Evolutionary conservation across 768 basidiomycete species (phyloP), one percentile per base, ranked within the genome.

Genomic region (Lactarius evosmus): DNA sequence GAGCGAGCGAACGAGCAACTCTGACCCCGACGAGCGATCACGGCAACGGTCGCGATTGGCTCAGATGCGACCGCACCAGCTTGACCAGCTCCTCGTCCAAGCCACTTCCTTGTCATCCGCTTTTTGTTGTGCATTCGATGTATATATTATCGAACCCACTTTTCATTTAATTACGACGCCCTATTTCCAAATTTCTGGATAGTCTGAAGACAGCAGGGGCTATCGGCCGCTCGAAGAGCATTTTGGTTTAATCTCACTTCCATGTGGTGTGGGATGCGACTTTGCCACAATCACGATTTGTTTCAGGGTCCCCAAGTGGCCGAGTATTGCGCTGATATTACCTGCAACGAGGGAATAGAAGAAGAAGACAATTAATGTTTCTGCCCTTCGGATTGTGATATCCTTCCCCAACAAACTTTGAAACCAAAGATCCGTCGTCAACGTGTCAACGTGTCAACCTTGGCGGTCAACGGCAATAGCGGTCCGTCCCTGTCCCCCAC

Each of bases 21-120:
- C 9, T 46, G 40, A 53, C 46, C 44, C 57, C 59, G 59, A 56
- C 59, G 16, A 51, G 38, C 22, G 64, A 65, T 56, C 64, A 65
- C 64, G 64, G 64, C 60, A 65, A 65, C 60, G 25, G 64, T 65
- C 64, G 64, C 59, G 49, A 65, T 65, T 65, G 59, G 63, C 63
- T 65, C 59, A 61, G 32, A 56, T 60, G 44, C 55, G 55, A 50
- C 54, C 19, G 46, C 30, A 41, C 56, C 11, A 49, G 46, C 22
- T 25, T 44, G 41, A 44, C 41, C 19, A 41, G 11, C 22, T 25
- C 36, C 34, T 36, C 44, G 4, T 22, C 9, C n/a, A 11, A 14
- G 44, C 44, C 46, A 49, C 46, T 49, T 27, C 6, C 46, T 49
- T 49, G 46, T 46, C 46, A 25, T 25, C 5, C 44, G 11, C 4